Evolutionary conservation across 2,329 filamentous ascomycete species (phyloP).

Genomic region (Nemania sp.): DNA sequence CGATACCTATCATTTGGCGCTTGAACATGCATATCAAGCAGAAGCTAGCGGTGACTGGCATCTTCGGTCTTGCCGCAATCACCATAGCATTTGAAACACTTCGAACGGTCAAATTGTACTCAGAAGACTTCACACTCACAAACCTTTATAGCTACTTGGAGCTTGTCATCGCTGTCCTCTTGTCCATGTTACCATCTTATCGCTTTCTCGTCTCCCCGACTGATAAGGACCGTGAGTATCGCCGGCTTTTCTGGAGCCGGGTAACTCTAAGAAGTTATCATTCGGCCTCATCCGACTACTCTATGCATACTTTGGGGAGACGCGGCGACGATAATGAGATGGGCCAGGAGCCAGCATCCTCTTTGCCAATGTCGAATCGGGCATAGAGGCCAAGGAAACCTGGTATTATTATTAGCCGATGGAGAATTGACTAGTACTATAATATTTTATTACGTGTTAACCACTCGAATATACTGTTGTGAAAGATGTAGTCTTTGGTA

Average conservation of each 20-base stretch:
- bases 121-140: slow-evolving; percentile 28
- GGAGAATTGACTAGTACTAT: too few relatives aligned
- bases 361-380: neutral
- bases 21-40: slow-evolving; percentile 33
- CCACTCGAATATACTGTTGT: too few relatives aligned
- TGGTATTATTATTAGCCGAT: too few relatives aligned
- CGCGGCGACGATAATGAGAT: neutral
- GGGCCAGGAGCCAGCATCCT: neutral
- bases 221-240: slow-evolving; percentile 39
- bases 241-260: slow-evolving; percentile 19
- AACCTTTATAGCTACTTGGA: slow-evolving; percentile 39
- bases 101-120: slow-evolving; percentile 36
- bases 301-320: neutral
- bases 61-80: slow-evolving; percentile 37
- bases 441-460: too few relatives aligned
- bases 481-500: too few relatives aligned
- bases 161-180: slow-evolving; percentile 36
- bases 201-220: slow-evolving; percentile 39
- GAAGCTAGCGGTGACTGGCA: slow-evolving; percentile 36
- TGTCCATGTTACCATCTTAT: slow-evolving; percentile 42
- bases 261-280: neutral
- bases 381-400: neutral
- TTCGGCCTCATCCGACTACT: neutral
- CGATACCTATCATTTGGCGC: slow-evolving; percentile 39
- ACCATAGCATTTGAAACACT: slow-evolving; percentile 39